Evolutionary conservation across 2,329 filamentous ascomycete species (phyloP).

Genomic region (Malbranchea zuffiana): DNA sequence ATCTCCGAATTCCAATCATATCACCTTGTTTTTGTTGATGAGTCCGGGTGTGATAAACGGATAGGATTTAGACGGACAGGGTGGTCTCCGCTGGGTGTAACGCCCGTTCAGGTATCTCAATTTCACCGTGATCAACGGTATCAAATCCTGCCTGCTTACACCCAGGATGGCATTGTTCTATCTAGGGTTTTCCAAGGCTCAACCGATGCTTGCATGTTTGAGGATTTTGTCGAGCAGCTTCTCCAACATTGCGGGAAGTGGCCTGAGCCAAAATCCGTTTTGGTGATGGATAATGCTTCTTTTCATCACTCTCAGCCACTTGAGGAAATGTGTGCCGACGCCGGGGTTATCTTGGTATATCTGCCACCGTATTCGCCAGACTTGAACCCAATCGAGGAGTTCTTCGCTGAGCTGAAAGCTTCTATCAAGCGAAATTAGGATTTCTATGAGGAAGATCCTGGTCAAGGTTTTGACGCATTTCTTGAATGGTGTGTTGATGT

Average conservation of each 20-base stretch:
- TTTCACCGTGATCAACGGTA: slow-evolving; percentile 19
- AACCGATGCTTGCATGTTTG: slow-evolving; percentile 23
- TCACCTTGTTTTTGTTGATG: slow-evolving; percentile 29
- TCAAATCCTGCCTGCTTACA: slow-evolving; percentile 26
- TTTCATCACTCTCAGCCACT: slow-evolving; percentile 13
- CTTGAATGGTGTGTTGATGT: slow-evolving; percentile 22
- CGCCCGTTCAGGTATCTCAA: slow-evolving; percentile 17
- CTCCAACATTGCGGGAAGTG: slow-evolving; percentile 22
- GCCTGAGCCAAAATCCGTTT: slow-evolving; percentile 24
- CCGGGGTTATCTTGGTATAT: slow-evolving; percentile 11
- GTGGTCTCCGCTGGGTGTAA: slow-evolving; percentile 26
- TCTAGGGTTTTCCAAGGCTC: slow-evolving; percentile 22
- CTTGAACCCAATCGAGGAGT: slow-evolving; percentile 29
- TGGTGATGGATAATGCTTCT: slow-evolving; percentile 20
- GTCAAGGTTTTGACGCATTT: slow-evolving; percentile 19
- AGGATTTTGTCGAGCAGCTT: slow-evolving; percentile 24
- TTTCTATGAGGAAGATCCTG: slow-evolving; percentile 16
- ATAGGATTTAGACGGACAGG: slow-evolving; percentile 25
- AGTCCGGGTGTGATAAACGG: slow-evolving; percentile 31
- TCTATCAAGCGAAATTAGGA: slow-evolving; percentile 25
- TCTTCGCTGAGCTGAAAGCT: slow-evolving; percentile 28
- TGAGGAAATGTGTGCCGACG: slow-evolving; percentile 12
- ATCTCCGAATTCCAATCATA: slow-evolving; percentile 25
- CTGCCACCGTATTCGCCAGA: slow-evolving; percentile 5
- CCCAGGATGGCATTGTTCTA: slow-evolving; percentile 22